Evolutionary conservation across 306 rosid species (phyloP), one percentile per base, ranked within the genome.

Genomic region (Astragalus glycyphyllos): DNA sequence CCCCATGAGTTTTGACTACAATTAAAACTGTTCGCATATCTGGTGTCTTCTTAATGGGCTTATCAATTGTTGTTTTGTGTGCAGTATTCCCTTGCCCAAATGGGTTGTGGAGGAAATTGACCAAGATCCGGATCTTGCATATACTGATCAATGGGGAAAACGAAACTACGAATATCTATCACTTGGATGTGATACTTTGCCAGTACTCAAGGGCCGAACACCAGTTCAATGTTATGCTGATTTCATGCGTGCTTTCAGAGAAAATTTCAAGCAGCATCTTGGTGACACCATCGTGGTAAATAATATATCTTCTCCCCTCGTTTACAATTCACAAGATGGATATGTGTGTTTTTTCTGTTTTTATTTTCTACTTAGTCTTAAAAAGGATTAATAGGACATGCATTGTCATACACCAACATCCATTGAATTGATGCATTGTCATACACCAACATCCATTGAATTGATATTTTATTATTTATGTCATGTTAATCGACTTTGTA

Each of bases 61-160:
- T 4, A 71, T 13, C 7, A 11, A 49, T 56, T 23, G 54, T 34
- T 13, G 14, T 65, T 5, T 14, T 49, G 57, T 42, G 11, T 69
- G 41, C 91, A 95, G 99, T 9, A 95, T 95, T 84, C 99, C 99
- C 34, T 70, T 95, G 71, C 99, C 99, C 11, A 89, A 82, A 67
- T 95, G 99, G 99, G 99, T 29, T 23, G 86, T 46, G 49, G 99
- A 91, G 62, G 99, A 95, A 79, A 82, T 87, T 17, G 75, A 89
- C 2, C 83, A 78, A 14, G 99, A 95, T 63, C 87, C 65, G 6
- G 93, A 95, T 82, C 92, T 95, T 64, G 96, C 92, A 16, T 95
- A 89, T 55, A 91, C 96, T 29, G 99, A 95, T 84, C 97, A 91
- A 78, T 95, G 99, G 99, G 97, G 99, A 35, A 86, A 84, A 71